These are phyloP conservation scores for Spathaspora sp. DNA, from an alignment of 805 yeast genomes.

Conservation along the genomic window DNA sequence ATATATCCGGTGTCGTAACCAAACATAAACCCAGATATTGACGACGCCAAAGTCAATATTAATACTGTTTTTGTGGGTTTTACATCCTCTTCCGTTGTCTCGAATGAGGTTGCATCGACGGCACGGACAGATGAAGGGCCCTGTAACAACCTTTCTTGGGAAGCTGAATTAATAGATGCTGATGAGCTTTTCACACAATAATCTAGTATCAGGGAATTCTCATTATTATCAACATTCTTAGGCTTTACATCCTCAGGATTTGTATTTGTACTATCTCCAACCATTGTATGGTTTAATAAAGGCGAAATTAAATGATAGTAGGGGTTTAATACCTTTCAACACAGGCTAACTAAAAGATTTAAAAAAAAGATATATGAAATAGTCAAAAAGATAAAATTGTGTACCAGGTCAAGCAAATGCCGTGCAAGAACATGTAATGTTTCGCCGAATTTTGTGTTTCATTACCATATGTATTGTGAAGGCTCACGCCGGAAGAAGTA, in stretches of 20 bases:
- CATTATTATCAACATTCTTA: not conserved
- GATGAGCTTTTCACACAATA: constrained; percentile 2
- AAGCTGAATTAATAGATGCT: constrained; percentile 3
- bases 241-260: not conserved
- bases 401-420: not conserved
- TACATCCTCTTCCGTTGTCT: constrained; percentile 9
- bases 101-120: not conserved
- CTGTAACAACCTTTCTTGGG: not conserved
- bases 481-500: not conserved
- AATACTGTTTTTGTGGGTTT: constrained; percentile 64
- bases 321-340: no score
- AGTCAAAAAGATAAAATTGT: not conserved
- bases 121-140: not conserved
- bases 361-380: no score
- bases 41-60: constrained; percentile 67
- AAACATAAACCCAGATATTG: constrained; percentile 93
- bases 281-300: not conserved
- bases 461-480: not conserved
- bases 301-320: constrained; percentile 3
- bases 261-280: not conserved
- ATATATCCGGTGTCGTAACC: constrained; percentile 98
- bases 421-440: not conserved
- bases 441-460: not conserved
- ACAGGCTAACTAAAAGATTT: no score
- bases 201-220: not conserved